Conservation (phyloP, 2,329 filamentous ascomycete genomes). For the Hirsutella thompsonii region DNA sequence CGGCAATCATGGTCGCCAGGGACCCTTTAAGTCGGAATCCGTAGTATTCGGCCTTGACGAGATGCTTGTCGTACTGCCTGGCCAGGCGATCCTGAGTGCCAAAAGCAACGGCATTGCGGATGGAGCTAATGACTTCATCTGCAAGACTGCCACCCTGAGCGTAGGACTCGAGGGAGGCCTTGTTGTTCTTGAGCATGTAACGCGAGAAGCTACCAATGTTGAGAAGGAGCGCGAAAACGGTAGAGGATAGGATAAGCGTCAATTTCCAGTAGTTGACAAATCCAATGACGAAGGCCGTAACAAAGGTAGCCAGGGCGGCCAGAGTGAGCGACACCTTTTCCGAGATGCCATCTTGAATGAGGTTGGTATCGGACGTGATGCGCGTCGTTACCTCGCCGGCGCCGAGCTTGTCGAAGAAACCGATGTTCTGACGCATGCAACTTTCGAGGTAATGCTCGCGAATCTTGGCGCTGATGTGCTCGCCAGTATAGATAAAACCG, state of each 20-base stretch:
- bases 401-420: conserved; percentile 84
- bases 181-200: conserved; percentile 72
- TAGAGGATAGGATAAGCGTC: conserved; percentile 74
- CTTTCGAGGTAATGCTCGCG: conserved; percentile 73
- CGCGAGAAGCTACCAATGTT: conserved; percentile 62
- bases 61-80: conserved; percentile 66
- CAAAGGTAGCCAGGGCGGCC: conserved; percentile 66
- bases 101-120: conserved; percentile 86
- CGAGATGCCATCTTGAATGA: conserved; percentile 87
- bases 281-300: conserved; percentile 80
- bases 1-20: conserved; percentile 66
- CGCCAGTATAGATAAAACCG: conserved; percentile 79
- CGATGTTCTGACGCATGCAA: conserved; percentile 80
- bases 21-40: conserved; percentile 65
- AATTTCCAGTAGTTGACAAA: conserved; percentile 91
- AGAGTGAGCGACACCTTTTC: conserved; percentile 76
- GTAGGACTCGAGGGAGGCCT: conserved; percentile 64
- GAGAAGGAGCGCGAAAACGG: conserved; percentile 65
- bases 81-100: conserved; percentile 90
- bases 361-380: conserved; percentile 86
- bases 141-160: conserved; percentile 77
- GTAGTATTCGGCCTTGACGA: conserved; percentile 58
- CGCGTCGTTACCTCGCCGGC: conserved; percentile 88
- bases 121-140: conserved; percentile 88
- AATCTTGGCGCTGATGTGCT: conserved; percentile 67